Conservation (phyloP, 306 rosid genomes). For the Potentilla sterilis region DNA sequence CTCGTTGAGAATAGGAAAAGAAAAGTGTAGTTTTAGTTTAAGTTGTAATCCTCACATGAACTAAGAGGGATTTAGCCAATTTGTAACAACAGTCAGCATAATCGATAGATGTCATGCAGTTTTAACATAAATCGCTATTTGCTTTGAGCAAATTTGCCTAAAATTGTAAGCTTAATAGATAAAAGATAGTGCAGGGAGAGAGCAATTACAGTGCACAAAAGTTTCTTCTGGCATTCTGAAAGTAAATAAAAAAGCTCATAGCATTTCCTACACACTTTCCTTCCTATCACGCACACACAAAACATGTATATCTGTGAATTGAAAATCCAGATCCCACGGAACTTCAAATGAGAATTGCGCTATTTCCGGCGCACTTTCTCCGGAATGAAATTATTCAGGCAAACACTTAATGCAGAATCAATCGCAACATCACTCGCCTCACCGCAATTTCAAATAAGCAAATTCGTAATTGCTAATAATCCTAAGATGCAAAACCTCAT, state of each 20-base stretch:
- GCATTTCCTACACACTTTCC: not conserved
- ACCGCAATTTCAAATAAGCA: not conserved
- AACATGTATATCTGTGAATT: not conserved
- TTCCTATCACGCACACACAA: not conserved
- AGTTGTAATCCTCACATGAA: constrained; percentile 25
- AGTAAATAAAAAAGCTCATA: not conserved
- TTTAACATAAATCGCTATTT: constrained; percentile 6
- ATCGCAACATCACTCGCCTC: not conserved
- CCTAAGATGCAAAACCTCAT: not conserved
- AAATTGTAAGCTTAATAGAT: not conserved
- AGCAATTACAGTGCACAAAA: not conserved
- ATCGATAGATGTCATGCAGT: not conserved
- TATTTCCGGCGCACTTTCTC: not conserved
- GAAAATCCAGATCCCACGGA: not conserved
- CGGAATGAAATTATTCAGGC: not conserved
- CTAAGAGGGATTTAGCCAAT: constrained; percentile 26
- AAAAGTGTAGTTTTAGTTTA: constrained; percentile 25
- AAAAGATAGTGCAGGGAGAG: not conserved
- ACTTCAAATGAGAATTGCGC: not conserved
- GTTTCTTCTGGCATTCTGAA: not conserved
- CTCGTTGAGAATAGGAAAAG: constrained; percentile 21
- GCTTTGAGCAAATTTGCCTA: constrained; percentile 7
- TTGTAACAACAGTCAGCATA: constrained; percentile 17
- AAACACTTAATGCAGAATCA: not conserved
- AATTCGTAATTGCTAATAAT: not conserved